These are phyloP conservation scores for Bipolaris sorokiniana DNA, from an alignment of 2,329 filamentous ascomycete genomes.

Conservation along the genomic window DNA sequence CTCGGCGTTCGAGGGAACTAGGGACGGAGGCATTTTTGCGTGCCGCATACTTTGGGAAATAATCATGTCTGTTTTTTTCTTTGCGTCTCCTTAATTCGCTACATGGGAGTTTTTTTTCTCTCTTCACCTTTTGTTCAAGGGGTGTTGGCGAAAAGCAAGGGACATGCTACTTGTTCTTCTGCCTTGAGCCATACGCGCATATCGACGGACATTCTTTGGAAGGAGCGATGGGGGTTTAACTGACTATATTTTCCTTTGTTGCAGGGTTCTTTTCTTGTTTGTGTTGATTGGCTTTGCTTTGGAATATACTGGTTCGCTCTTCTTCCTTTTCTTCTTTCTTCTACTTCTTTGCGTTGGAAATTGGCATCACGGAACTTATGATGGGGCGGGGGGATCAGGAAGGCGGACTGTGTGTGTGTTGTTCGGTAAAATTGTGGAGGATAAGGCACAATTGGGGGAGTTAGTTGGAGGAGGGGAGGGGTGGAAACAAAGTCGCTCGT, in stretches of 20 bases:
- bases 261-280: background rate
- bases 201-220: background rate
- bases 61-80: background rate
- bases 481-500: background rate
- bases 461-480: background rate
- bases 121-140: background rate
- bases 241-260: background rate
- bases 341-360: background rate
- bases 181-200: background rate
- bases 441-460: background rate
- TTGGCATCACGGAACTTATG: background rate
- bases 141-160: background rate
- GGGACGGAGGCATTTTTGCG: background rate
- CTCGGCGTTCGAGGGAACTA: constrained; percentile 1
- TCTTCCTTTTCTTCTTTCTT: background rate
- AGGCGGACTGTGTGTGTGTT: background rate
- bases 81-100: background rate
- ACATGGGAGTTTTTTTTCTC: background rate
- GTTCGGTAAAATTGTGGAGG: background rate
- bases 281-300: constrained; percentile 3
- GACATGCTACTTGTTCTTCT: background rate
- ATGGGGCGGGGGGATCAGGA: background rate
- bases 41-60: background rate
- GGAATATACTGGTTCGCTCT: background rate
- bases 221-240: background rate